Percentiles rank a stretch among this genome's conserved stretches.
These are phyloP conservation scores for Candida neerlandica DNA, from an alignment of 1,139 yeast species.

Conservation along the genomic window DNA sequence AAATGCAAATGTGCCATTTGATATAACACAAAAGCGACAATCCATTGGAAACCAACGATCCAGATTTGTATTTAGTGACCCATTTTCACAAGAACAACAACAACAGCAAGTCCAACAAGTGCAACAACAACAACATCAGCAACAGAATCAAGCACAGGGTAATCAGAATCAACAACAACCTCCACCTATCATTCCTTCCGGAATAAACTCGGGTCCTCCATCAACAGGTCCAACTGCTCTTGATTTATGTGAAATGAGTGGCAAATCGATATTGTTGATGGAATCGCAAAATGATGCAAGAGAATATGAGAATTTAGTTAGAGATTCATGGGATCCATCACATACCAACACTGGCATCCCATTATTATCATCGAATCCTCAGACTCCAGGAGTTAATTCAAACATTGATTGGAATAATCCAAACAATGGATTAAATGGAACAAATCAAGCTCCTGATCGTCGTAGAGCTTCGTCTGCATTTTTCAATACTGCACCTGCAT, in stretches of 20 bases:
- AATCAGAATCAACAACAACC: conserved; percentile 13
- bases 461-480: conserved; percentile 39
- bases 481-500: conserved; percentile 25
- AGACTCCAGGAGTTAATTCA: conserved; percentile 30
- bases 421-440: conserved; percentile 14
- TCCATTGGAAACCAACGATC: conserved; percentile 61
- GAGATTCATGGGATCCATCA: conserved; percentile 47
- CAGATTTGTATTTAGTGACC: conserved; percentile 71
- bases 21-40: conserved; percentile 43
- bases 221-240: conserved; percentile 23
- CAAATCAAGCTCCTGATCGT: conserved; percentile 16
- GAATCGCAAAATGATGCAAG: conserved; percentile 58
- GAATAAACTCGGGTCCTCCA: conserved; percentile 16
- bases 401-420: conserved; percentile 17
- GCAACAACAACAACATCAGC: conserved; percentile 19
- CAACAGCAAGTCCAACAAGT: conserved; percentile 14
- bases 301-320: conserved; percentile 52
- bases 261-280: conserved; percentile 57
- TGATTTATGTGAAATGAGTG: conserved; percentile 43
- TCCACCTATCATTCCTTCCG: conserved; percentile 13
- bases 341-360: conserved; percentile 8
- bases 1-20: conserved; percentile 11
- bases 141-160: conserved; percentile 12
- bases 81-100: conserved; percentile 40
- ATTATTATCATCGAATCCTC: conserved; percentile 24